Evolutionary conservation across 1,139 yeast genomes (phyloP), one percentile per base, ranked within the genome.

Genomic region (Geotrichum histeridarum): DNA sequence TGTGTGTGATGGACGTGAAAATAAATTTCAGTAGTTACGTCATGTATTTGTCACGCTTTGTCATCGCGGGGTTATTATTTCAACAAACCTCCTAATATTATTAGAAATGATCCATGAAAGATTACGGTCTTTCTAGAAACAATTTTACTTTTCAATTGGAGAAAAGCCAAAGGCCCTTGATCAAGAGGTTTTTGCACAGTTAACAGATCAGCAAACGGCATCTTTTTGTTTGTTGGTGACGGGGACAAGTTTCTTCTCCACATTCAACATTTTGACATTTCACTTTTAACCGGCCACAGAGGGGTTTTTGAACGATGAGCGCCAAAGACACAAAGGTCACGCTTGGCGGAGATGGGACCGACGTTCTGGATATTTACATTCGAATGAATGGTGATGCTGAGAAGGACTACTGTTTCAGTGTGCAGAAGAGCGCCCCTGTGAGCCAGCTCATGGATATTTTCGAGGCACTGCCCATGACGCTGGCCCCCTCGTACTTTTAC

Each of bases 351-450:
- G 12, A 41, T 7, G 43, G 32, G 8, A 27, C 22, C 3, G 33
- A 31, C 35, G 11, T 33, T 12, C 32, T 80, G 70, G 97, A 91
- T 66, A 72, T 89, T 46, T 91, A 84, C 72, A 70, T 93, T 59
- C 83, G 99, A 56, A 82, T 91, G 78, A 88, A 87, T 67, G 84
- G 80, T 59, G 96, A 90, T 66, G 69, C 72, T 54, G 96, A 89
- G 64, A 86, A 86, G 69, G 99, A 91, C 69, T 90, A 89, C 70
- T 88, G 96, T 63, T 89, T 91, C 73, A 86, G 82, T 61, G 80
- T 90, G 18, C 77, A 77, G 42, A 73, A 80, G 15, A 74, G 77
- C 18, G 71, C 75, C 47, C 85, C 62, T 93, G 94, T 36, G 74
- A 82, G 35, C 69, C 70, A 22, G 78, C 91, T 61, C 78, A 78